Evolutionary conservation across 305 asterid genomes (phyloP), one percentile per base, ranked within the genome.

Genomic region (Stenogyne calaminthoides): DNA sequence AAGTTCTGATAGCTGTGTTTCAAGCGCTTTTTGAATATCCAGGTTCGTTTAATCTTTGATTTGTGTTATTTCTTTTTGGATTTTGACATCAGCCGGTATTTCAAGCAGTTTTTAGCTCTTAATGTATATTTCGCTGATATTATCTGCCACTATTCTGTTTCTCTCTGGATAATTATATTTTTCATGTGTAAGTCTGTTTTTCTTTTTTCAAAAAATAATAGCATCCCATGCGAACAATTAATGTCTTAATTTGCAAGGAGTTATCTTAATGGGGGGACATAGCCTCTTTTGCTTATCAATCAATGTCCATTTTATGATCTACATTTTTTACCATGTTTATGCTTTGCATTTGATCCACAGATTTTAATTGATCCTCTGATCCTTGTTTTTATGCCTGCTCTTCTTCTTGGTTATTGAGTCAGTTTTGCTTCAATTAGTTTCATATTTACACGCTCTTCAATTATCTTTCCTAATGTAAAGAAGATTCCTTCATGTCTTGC

Each of bases 1-100:
- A 59, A 77, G 72, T 63, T 61, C 51, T 47, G 75, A 59, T 69
- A n/a, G 42, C 57, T 44, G 64, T 57, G 73, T 63, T 74, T 67
- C 36, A 1, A 42, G 71, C 54, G 56, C 73, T 68, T 74, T 20
- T 27, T 34, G 65, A 67, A 54, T 66, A 73, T 66, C 75, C 70
- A 68, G 83, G 87, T 65, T 58, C 9, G 55, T 57, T 66, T 58
- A 12, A 46, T 74, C 29, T 49, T 49, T 66, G 3, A 15, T 59
- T 49, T 49, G n/a, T 70, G 67, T 62, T 60, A 11, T 66, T 34
- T 34, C 9, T 40, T 56, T 55, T 56, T 70, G 56, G 15, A 32
- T 60, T 36, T 54, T 69, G 42, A 63, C 67, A 72, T 19, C 20
- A 11, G 40, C 34, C 1, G 11, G 18, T 10, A 14, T 44, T 55